Evolutionary conservation across 2,329 filamentous ascomycete species (phyloP), one percentile per base, ranked within the genome.

Genomic region (Blastomyces emzantsi): DNA sequence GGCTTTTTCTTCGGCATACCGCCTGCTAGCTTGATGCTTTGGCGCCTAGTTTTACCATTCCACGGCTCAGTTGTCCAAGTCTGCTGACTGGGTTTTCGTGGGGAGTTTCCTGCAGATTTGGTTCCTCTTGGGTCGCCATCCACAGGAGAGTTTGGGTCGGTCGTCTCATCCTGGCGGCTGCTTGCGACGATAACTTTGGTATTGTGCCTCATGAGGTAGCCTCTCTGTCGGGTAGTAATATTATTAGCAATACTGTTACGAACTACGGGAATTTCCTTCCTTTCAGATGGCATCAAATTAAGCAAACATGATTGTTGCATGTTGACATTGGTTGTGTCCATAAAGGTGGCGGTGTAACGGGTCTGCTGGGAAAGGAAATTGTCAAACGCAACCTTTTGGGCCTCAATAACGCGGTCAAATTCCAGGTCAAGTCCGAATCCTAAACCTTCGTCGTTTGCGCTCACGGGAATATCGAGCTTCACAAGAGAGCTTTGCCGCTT

Each of bases 191-290:
- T 91, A 62, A 99, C 85, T 76, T 97, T 97, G 3, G 93, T 97
- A 77, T 97, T 99, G 71, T 99, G 93, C 71, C 94, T 87, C 93
- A 97, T 99, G 56, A 97, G 83, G 73, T 99, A 99, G 63, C 94
- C 94, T 80, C 95, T 92, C 92, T 97, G 89, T 86, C 82, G 82
- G 69, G 77, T 81, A 70, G 78, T 71, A 72, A 76, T 82, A 71
- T 80, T 73, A 83, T 91, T 87, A 90, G 88, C 82, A 85, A 82
- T 33, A 28, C 22, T 52, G 4, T 41, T 49, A 61, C 25, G 3
- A 52, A 70, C 49, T 49, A 33, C 19, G 72, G 17, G 70, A 66
- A 52, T 73, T 72, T 60, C 69, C 64, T 68, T 74, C 68, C 43
- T 68, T 70, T 52, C 28, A n/a, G n/a, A 33, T 61, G 61, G 25